Conservation (phyloP, 495 filamentous ascomycete species). For the Penicillium egyptiacum region DNA sequence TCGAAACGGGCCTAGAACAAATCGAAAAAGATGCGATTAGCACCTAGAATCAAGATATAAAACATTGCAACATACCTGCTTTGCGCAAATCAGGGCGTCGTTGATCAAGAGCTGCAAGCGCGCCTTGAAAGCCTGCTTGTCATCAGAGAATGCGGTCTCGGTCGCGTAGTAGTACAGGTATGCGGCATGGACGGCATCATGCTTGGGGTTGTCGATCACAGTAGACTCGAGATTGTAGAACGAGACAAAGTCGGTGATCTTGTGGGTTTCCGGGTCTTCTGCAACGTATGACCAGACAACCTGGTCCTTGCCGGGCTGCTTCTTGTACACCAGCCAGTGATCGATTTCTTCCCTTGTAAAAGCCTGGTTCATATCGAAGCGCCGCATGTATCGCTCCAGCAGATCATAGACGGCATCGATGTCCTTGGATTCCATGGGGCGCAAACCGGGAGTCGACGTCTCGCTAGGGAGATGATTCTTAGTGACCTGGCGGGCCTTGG, state of each 20-base stretch:
- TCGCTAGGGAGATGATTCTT: slow-evolving; percentile 74
- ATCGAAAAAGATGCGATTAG: slow-evolving; percentile 5
- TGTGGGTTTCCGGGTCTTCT: slow-evolving; percentile 69
- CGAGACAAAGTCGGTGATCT: slow-evolving; percentile 94
- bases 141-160: slow-evolving; percentile 68
- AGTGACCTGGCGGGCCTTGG: slow-evolving; percentile 73
- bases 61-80: slow-evolving; percentile 50
- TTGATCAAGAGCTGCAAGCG: slow-evolving; percentile 75
- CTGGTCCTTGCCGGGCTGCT: slow-evolving; percentile 60
- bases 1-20: slow-evolving; percentile 69
- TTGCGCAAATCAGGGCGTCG: slow-evolving; percentile 86
- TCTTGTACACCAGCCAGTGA: slow-evolving; percentile 81
- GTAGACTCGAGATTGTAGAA: slow-evolving; percentile 95
- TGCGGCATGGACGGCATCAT: slow-evolving; percentile 76
- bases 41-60: not conserved
- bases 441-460: slow-evolving; percentile 69
- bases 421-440: slow-evolving; percentile 80
- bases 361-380: slow-evolving; percentile 79
- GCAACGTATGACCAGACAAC: slow-evolving; percentile 92
- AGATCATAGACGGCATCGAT: slow-evolving; percentile 73
- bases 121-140: slow-evolving; percentile 60
- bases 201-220: slow-evolving; percentile 75
- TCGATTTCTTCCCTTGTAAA: slow-evolving; percentile 77
- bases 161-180: slow-evolving; percentile 97
- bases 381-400: slow-evolving; percentile 72